phyloP scores from a whole-genome alignment of 805 yeast species.

The Metschnikowia henanensis region DNA sequence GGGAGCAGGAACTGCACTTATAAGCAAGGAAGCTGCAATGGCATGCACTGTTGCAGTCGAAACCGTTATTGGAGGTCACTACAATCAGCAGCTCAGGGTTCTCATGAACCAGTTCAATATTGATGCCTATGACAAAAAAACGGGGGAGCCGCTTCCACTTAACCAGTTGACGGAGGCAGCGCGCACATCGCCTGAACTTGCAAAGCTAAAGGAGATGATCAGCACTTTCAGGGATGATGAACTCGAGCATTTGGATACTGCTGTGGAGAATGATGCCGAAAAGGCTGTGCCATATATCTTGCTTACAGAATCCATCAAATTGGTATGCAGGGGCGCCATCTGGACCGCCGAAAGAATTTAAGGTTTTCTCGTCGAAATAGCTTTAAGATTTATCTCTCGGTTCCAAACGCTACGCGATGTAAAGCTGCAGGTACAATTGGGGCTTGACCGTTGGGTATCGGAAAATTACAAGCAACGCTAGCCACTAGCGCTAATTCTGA shows the following conservation, averaged over 20 bases:
- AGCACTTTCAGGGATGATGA: constrained; percentile 89
- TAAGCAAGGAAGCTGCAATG: constrained; percentile 97
- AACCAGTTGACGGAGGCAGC: constrained; percentile 25
- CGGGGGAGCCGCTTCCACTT: constrained; percentile 28
- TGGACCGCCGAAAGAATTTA: constrained; percentile 86
- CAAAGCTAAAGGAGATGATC: constrained; percentile 57
- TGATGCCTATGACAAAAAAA: constrained; percentile 34
- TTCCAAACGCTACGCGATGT: no score
- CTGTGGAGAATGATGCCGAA: constrained; percentile 88
- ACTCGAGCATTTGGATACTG: constrained; percentile 92
- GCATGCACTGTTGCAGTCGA: constrained; percentile 99
- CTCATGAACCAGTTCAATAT: constrained; percentile 65
- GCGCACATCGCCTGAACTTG: constrained; percentile 53
- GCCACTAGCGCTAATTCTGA: no score
- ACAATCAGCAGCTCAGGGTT: constrained; percentile 83
- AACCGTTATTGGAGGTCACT: constrained; percentile 96
- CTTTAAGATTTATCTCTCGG: no score
- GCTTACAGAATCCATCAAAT: constrained; percentile 83
- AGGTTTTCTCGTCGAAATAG: no score
- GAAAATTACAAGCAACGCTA: no score
- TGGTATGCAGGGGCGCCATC: constrained; percentile 83
- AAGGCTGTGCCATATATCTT: constrained; percentile 90
- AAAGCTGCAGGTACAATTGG: no score
- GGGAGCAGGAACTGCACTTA: constrained; percentile 83
- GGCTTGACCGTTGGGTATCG: no score